phyloP scores from a whole-genome alignment of 805 yeast species.

The Candida suzukii region DNA sequence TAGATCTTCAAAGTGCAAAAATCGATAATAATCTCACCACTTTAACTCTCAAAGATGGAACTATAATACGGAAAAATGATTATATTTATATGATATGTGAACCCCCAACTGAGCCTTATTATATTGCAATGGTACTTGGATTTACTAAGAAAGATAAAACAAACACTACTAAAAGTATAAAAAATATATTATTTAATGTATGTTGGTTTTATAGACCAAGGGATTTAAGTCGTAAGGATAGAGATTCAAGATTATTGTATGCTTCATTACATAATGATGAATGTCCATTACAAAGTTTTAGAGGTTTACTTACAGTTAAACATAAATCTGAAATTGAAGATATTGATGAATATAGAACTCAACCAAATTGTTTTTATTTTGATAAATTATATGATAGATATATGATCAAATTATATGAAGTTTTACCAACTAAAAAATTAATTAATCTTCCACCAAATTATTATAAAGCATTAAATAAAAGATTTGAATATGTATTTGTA shows the following conservation, averaged over 20 bases:
- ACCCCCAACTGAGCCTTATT: constrained; percentile 93
- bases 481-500: constrained; percentile 68
- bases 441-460: constrained; percentile 54
- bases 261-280: constrained; percentile 83
- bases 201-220: constrained; percentile 91
- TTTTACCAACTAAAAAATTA: constrained; percentile 56
- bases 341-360: constrained; percentile 44
- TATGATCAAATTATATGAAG: constrained; percentile 76
- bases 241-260: constrained; percentile 69
- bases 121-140: constrained; percentile 78
- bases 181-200: constrained; percentile 53
- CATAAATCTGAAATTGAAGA: constrained; percentile 63
- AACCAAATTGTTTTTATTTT: constrained; percentile 74
- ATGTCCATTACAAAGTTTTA: constrained; percentile 65
- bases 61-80: constrained; percentile 46
- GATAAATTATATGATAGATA: constrained; percentile 81
- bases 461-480: constrained; percentile 52
- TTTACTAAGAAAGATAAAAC: constrained; percentile 40
- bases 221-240: constrained; percentile 62
- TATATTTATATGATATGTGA: constrained; percentile 79
- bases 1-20: constrained; percentile 35
- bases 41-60: constrained; percentile 29
- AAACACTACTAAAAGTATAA: constrained; percentile 35
- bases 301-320: constrained; percentile 70
- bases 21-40: constrained; percentile 32